Conservation (phyloP, 305 asterid genomes). For the Fraxinus albicans region DNA sequence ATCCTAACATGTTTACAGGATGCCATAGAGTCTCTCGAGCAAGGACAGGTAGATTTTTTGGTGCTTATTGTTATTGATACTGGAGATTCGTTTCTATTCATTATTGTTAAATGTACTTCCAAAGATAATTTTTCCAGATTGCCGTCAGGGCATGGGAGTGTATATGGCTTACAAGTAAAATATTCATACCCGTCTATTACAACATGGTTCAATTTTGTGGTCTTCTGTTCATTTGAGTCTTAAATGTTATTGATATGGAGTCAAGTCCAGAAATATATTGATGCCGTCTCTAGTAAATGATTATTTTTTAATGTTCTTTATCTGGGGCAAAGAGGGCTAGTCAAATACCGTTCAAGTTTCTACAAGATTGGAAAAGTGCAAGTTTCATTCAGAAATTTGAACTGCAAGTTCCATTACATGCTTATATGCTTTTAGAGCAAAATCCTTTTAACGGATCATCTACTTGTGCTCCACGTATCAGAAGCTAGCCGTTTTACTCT, state of each 20-base stretch:
- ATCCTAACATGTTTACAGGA: conserved; percentile 77
- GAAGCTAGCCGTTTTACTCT: not conserved
- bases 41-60: conserved; percentile 49
- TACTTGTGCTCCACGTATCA: not conserved
- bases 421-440: not conserved
- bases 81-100: not conserved
- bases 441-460: not conserved
- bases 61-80: not conserved
- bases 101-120: not conserved
- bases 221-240: not conserved
- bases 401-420: not conserved
- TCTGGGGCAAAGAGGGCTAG: not conserved
- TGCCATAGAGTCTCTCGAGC: conserved; percentile 63
- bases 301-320: not conserved
- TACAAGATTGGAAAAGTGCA: not conserved
- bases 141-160: not conserved
- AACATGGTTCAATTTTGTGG: not conserved
- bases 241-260: not conserved
- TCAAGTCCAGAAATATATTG: not conserved
- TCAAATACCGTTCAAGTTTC: not conserved
- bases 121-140: not conserved
- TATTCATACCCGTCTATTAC: not conserved
- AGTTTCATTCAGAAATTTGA: not conserved
- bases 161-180: not conserved
- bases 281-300: not conserved